Evolutionary conservation across 768 basidiomycete species (phyloP), one percentile per base, ranked within the genome.

Genomic region (Tephrocybe sp.): DNA sequence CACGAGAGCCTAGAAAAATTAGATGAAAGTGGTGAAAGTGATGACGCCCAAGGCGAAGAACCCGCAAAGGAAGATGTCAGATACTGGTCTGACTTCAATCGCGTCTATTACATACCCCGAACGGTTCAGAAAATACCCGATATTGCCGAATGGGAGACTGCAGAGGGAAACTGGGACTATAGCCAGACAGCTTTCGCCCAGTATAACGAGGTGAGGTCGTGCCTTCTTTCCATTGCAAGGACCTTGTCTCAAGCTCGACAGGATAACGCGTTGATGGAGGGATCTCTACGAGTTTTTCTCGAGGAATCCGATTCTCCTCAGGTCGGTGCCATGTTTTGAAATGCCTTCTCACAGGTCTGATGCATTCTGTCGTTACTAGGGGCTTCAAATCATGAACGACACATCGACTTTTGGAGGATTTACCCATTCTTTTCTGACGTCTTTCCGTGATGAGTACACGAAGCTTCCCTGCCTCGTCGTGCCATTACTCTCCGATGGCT

Each of bases 271-370:
- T 60, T 90, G 42, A 84, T 89, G 80, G 88, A 91, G 37, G 82
- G 78, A 4, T 73, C 82, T 11, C 71, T 91, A 45, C 78, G 90
- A 15, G 69, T 76, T 14, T 79, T 87, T 48, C 74, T 88, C 4
- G 90, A 93, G 62, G 88, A 90, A 57, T 88, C 87, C 60, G 79
- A 90, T 62, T 77, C 78, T 45, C 73, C 86, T 12, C 90, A 90
- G 80, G 89, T 87, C 56, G 48, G 45, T 10, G n/a, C n/a, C 3
- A 11, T 12, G 23, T 26, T 43, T n/a, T 21, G 25, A 10, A 30
- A 30, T n/a, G 3, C 20, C 26, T 23, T n/a, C 15, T 40, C 17
- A 24, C 38, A 17, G 10, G 3, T 15, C 17, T 28, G 1, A 37
- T 34, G 15, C 37, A 39, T 17, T 18, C 39, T 8, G 4, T 50